A percentile compares a stretch with the other conserved stretches of the same genome.
phyloP scores from a whole-genome alignment of 345 rosid species.

The Eucalyptus regnans region DNA sequence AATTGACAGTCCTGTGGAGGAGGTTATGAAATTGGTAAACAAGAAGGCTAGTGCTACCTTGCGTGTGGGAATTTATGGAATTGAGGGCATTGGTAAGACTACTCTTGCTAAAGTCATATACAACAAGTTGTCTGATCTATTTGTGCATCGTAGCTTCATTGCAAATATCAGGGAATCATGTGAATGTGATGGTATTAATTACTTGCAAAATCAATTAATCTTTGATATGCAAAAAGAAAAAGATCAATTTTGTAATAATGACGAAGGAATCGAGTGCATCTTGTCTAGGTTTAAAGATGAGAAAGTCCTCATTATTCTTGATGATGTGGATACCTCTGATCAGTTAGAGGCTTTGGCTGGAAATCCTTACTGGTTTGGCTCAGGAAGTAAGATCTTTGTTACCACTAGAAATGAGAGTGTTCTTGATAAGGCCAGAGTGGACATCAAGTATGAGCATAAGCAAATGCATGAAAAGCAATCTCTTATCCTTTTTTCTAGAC shows the following conservation, averaged over 20 bases:
- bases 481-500: not conserved
- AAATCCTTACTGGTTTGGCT: not conserved
- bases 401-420: not conserved
- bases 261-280: not conserved
- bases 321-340: not conserved
- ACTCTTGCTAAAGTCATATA: not conserved
- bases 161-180: not conserved
- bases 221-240: not conserved
- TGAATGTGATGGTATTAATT: not conserved
- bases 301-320: not conserved
- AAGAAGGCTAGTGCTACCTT: not conserved
- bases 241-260: no score
- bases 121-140: not conserved
- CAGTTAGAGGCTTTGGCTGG: not conserved
- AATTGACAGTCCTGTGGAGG: not conserved
- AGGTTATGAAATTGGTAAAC: not conserved
- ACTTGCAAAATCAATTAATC: not conserved
- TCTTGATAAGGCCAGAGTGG: not conserved
- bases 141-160: not conserved
- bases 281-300: not conserved
- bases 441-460: not conserved
- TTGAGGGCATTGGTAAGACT: not conserved
- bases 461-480: not conserved
- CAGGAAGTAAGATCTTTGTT: not conserved
- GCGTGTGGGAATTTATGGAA: not conserved